A percentile compares a stretch with the other conserved stretches of the same genome.
phyloP scores from a whole-genome alignment of 2,329 filamentous ascomycete species.

The Fusarium solani-melongenae region DNA sequence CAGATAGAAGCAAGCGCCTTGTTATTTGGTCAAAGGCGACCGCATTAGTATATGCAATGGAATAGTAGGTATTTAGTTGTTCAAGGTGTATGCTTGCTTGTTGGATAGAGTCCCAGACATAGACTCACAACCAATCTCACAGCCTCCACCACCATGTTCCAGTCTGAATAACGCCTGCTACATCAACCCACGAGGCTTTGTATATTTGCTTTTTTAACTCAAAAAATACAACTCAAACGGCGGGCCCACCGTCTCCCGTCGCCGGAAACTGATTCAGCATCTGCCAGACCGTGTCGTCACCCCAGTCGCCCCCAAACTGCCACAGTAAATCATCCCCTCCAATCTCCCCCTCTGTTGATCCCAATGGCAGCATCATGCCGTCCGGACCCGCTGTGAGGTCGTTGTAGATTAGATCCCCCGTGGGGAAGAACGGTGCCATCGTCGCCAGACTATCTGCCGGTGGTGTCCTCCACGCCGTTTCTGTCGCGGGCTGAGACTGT shows the following conservation, averaged over 20 bases:
- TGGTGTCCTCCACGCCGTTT: slow-evolving; percentile 54
- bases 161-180: neutral
- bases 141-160: neutral
- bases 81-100: neutral
- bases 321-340: slow-evolving; percentile 45
- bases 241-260: slow-evolving; percentile 19
- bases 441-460: slow-evolving; percentile 60
- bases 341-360: slow-evolving; percentile 6
- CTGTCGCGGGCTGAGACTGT: slow-evolving; percentile 5
- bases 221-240: neutral
- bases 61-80: neutral
- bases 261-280: slow-evolving; percentile 63
- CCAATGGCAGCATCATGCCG: slow-evolving; percentile 38
- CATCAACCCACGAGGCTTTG: neutral
- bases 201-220: neutral
- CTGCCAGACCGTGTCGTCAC: slow-evolving; percentile 66
- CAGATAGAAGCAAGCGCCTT: neutral
- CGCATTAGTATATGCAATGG: neutral
- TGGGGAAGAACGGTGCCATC: slow-evolving; percentile 67
- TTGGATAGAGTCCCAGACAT: neutral
- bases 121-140: neutral
- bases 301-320: slow-evolving; percentile 67
- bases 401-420: slow-evolving; percentile 67
- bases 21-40: neutral
- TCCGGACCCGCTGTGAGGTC: slow-evolving; percentile 60